Conservation (phyloP, 73 alveolate species). For the Paramecium sexaurelia region DNA sequence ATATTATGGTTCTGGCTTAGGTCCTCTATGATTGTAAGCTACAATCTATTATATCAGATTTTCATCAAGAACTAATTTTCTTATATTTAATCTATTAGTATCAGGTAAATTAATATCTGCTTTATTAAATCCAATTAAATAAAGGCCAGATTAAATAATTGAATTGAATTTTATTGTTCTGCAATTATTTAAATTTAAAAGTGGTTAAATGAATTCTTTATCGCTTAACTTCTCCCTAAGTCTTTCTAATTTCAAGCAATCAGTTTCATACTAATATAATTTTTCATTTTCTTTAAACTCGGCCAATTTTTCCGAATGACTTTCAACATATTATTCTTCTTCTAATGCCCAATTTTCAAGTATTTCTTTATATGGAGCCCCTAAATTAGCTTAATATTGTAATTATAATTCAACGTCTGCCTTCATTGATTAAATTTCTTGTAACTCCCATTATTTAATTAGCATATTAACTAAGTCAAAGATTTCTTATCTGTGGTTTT, state of each 20-base stretch:
- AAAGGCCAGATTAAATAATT: constrained; percentile 85
- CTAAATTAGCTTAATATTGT: constrained; percentile 59
- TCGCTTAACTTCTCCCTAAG: constrained; percentile 21
- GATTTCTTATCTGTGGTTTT: constrained; percentile 78
- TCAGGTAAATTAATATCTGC: constrained; percentile 85
- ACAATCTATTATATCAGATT: constrained; percentile 73
- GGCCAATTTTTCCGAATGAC: constrained; percentile 47
- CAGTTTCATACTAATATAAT: constrained; percentile 46
- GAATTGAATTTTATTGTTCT: constrained; percentile 87
- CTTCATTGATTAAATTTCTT: constrained; percentile 77
- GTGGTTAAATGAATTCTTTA: constrained; percentile 18
- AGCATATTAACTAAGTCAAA: constrained; percentile 78
- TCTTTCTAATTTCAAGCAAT: constrained; percentile 50
- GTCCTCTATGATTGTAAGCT: constrained; percentile 81
- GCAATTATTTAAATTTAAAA: constrained; percentile 66
- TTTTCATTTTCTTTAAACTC: constrained; percentile 65
- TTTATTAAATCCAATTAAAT: constrained; percentile 77
- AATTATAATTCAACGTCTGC: constrained; percentile 79
- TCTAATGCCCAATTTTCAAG: constrained; percentile 78
- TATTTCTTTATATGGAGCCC: constrained; percentile 83
- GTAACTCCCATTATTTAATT: constrained; percentile 78
- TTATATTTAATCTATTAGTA: constrained; percentile 93
- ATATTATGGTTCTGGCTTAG: constrained; percentile 88
- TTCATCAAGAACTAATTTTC: constrained; percentile 83
- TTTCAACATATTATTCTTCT: constrained; percentile 69